These are phyloP conservation scores for Sapria himalayana DNA, from an alignment of 345 rosid genomes.

Conservation along the genomic window DNA sequence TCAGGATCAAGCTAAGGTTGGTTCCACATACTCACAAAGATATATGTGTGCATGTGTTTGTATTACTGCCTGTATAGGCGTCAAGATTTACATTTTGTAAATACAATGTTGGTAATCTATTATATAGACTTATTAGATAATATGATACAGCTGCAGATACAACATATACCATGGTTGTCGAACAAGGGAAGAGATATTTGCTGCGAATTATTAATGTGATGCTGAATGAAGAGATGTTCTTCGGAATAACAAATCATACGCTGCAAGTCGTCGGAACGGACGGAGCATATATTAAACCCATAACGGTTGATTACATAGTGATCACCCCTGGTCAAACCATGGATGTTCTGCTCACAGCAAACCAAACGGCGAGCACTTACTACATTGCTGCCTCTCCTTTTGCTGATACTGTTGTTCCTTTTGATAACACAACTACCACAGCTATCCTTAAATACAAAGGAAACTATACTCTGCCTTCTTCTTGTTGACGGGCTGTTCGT, in stretches of 20 bases:
- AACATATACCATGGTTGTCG: constrained; percentile 10
- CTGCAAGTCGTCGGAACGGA: constrained; percentile 18
- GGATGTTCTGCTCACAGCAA: constrained; percentile 14
- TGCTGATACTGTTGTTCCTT: constrained; percentile 6
- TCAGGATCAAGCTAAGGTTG: too few species aligned
- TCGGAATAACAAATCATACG: constrained; percentile 15
- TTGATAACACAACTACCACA: constrained; percentile 13
- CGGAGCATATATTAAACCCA: constrained; percentile 15
- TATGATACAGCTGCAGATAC: constrained; percentile 10
- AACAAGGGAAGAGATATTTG: constrained; percentile 18
- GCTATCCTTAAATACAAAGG: constrained; percentile 44
- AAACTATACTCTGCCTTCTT: constrained; percentile 8
- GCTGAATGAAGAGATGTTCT: constrained; percentile 13
- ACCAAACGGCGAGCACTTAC: constrained; percentile 10
- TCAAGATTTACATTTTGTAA: too few species aligned
- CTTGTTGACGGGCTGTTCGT: too few species aligned
- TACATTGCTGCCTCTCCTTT: constrained; percentile 13
- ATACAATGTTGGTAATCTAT: too few species aligned
- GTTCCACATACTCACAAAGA: too few species aligned
- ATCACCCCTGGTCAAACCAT: constrained; percentile 19
- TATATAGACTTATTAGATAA: too few species aligned
- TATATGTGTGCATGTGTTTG: too few species aligned
- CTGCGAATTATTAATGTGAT: constrained; percentile 16
- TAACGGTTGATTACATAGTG: constrained; percentile 5
- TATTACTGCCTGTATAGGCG: too few species aligned